phyloP scores from a whole-genome alignment of 2,329 filamentous ascomycete species.

The Metarhizium album region DNA sequence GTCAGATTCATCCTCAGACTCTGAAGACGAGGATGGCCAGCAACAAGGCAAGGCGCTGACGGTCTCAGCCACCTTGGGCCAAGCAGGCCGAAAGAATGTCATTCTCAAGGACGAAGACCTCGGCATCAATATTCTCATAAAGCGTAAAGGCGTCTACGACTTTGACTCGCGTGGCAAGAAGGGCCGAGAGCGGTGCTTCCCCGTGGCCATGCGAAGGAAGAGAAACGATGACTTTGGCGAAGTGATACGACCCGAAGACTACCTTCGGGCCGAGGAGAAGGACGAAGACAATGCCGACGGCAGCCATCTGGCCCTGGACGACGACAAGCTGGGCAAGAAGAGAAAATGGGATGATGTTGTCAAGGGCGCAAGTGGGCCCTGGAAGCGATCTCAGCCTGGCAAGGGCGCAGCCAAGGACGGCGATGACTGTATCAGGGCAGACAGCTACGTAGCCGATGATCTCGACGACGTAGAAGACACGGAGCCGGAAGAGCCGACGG shows the following conservation, averaged over 20 bases:
- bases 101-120: conserved; percentile 82
- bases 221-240: conserved; percentile 89
- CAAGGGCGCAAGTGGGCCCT: conserved; percentile 27
- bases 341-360: conserved; percentile 74
- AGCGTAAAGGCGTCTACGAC: conserved; percentile 84
- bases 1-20: conserved; percentile 75
- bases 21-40: conserved; percentile 80
- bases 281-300: conserved; percentile 58
- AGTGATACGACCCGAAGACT: conserved; percentile 86
- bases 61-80: conserved; percentile 72
- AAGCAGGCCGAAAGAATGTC: conserved; percentile 75
- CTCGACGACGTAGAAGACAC: conserved; percentile 48
- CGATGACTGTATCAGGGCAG: conserved; percentile 21
- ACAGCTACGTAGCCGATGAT: conserved; percentile 39
- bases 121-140: conserved; percentile 80
- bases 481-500: conserved; percentile 38
- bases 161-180: conserved; percentile 87
- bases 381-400: conserved; percentile 48
- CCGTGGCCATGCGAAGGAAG: conserved; percentile 67
- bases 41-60: conserved; percentile 89
- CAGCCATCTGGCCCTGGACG: conserved; percentile 26
- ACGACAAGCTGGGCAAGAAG: conserved; percentile 74
- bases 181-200: conserved; percentile 86
- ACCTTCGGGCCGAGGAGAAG: conserved; percentile 82
- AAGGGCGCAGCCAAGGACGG: conserved; percentile 34